Percentiles rank a stretch among this genome's conserved stretches.
Evolutionary conservation across 2,329 filamentous ascomycete genomes (phyloP).

Genomic region (Colletotrichum theobromicola): DNA sequence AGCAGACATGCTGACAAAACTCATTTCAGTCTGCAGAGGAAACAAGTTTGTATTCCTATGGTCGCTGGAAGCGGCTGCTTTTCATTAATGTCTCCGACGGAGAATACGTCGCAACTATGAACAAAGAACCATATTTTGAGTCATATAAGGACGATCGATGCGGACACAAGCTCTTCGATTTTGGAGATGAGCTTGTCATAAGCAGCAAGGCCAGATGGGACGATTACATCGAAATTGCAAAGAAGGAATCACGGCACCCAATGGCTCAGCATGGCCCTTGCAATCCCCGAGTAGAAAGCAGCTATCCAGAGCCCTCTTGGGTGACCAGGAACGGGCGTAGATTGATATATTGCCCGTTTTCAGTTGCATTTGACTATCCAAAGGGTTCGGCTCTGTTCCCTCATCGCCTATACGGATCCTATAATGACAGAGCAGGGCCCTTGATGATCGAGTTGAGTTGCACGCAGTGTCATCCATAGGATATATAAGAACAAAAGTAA

Average conservation of each 20-base stretch:
- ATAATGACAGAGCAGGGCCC: not conserved
- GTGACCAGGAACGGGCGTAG: not conserved
- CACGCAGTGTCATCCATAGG: not conserved
- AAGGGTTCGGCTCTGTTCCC: not conserved
- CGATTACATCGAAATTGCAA: not conserved
- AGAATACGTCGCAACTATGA: not conserved
- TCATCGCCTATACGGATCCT: not conserved
- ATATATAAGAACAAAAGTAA: no score
- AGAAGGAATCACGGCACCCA: rapidly evolving
- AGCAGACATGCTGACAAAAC: no score
- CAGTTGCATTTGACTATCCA: not conserved
- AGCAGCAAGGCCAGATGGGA: no score
- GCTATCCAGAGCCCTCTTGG: not conserved
- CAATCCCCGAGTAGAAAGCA: not conserved
- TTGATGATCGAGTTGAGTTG: not conserved
- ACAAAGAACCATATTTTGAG: no score
- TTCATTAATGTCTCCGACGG: not conserved
- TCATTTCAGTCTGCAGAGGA: no score
- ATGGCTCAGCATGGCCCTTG: not conserved
- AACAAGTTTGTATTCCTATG: no score
- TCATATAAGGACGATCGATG: no score
- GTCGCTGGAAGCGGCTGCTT: no score
- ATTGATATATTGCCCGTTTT: not conserved
- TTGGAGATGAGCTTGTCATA: no score
- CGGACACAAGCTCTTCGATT: no score